Evolutionary conservation across 225 moss, liverwort and hornwort genomes (phyloP).

Genomic region (Marchantia polymorpha): DNA sequence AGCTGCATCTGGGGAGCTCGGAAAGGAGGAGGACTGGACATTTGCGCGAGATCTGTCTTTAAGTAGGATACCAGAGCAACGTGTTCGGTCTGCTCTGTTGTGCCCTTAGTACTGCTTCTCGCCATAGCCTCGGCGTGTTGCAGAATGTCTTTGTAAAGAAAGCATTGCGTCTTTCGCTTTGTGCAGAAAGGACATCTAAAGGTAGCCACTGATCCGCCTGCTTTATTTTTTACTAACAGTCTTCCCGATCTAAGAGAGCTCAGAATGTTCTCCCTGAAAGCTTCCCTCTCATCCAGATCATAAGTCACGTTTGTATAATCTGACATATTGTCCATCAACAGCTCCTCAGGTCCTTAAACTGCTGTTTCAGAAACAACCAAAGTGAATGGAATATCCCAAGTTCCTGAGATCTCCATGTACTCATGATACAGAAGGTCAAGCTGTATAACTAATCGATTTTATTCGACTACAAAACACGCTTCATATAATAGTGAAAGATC

Average conservation of each 20-base stretch:
- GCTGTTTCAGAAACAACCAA: neutral
- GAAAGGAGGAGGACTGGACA: neutral
- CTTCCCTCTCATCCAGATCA: neutral
- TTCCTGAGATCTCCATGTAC: no score
- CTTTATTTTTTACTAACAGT: neutral
- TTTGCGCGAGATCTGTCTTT: neutral
- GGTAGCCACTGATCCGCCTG: slow-evolving; percentile 36
- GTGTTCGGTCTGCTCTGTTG: neutral
- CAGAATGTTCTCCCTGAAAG: neutral
- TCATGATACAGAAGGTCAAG: no score
- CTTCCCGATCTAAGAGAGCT: neutral
- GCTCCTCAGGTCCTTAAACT: neutral
- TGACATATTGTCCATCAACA: neutral
- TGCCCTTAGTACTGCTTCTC: slow-evolving; percentile 27
- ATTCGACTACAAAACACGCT: no score
- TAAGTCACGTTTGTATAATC: neutral
- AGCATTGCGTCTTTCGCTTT: slow-evolving; percentile 60
- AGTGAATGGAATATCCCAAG: no score
- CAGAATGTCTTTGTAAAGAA: slow-evolving; percentile 53
- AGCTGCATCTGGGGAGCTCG: neutral
- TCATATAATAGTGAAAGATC: no score
- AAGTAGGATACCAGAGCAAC: neutral
- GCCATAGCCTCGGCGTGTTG: slow-evolving; percentile 60
- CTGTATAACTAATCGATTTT: no score
- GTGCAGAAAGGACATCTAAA: slow-evolving; percentile 69